These are phyloP conservation scores for Phytophthora uliginosa DNA, from an alignment of 352 stramenopile genomes.

Conservation along the genomic window DNA sequence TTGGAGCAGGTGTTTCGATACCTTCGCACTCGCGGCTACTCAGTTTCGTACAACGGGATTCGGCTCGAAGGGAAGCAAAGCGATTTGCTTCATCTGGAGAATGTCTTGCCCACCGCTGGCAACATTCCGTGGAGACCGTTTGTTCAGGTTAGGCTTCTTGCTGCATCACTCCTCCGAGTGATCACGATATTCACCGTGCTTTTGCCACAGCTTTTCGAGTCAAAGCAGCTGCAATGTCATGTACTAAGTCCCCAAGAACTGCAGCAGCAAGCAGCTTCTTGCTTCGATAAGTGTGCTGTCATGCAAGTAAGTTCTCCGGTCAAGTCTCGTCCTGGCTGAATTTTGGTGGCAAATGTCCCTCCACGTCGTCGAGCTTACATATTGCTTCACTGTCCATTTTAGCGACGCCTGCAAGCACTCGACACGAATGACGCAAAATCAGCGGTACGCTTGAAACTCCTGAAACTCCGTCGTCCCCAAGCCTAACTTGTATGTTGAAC, in stretches of 20 bases:
- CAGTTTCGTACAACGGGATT: conserved; percentile 24
- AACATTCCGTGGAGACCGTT: conserved; percentile 37
- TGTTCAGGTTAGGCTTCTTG: conserved; percentile 23
- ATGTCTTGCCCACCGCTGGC: conserved; percentile 10
- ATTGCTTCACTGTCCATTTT: neutral
- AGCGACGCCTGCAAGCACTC: conserved; percentile 36
- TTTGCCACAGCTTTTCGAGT: conserved; percentile 34
- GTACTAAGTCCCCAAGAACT: conserved; percentile 39
- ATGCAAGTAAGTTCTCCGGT: conserved; percentile 43
- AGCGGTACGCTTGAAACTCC: conserved; percentile 17
- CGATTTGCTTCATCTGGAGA: conserved; percentile 14
- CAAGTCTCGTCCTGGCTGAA: neutral
- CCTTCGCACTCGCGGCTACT: conserved; percentile 36
- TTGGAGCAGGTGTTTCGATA: conserved; percentile 32
- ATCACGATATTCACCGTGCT: neutral
- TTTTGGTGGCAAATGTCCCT: neutral
- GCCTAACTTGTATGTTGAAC: conserved; percentile 1
- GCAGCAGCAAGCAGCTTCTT: conserved; percentile 31
- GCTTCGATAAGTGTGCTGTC: conserved; percentile 46
- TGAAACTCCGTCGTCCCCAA: neutral
- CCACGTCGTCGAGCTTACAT: neutral
- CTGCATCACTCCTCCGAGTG: neutral
- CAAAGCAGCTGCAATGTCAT: conserved; percentile 39
- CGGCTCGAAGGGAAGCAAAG: conserved; percentile 20
- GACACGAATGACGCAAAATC: conserved; percentile 21